These are phyloP conservation scores for Phytophthora sojae DNA, from an alignment of 352 stramenopile species.

Conservation along the genomic window DNA sequence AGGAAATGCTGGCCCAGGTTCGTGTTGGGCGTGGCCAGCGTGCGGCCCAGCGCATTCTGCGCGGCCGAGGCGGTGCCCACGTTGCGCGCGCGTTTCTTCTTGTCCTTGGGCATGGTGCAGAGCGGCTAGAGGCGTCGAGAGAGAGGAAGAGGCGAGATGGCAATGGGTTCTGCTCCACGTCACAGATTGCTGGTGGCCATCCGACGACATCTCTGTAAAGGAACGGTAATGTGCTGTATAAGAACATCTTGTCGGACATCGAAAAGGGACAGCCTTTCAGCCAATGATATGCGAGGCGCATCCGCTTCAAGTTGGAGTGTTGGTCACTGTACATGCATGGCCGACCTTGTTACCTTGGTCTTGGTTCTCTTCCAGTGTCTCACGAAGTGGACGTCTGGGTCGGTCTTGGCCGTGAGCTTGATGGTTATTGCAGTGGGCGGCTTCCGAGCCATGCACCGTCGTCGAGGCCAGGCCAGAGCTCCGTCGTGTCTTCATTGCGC, in stretches of 20 bases:
- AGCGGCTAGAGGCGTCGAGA: not conserved
- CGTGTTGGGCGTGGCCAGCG: slow-evolving; percentile 97
- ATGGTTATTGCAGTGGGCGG: no score
- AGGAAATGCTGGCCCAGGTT: slow-evolving; percentile 99
- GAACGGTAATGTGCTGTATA: not conserved
- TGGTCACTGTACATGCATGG: not conserved
- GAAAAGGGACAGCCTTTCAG: slow-evolving; percentile 2
- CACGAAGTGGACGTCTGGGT: not conserved
- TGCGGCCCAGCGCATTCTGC: slow-evolving; percentile 87
- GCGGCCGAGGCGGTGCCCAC: slow-evolving; percentile 68
- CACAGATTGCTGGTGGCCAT: slow-evolving; percentile 43
- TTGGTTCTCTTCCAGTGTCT: not conserved
- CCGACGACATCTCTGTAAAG: slow-evolving; percentile 29
- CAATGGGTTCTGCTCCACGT: slow-evolving; percentile 29
- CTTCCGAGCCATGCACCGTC: no score
- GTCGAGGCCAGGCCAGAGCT: no score
- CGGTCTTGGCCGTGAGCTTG: no score
- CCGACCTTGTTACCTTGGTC: not conserved
- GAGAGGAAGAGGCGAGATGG: slow-evolving; percentile 7
- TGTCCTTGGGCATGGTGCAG: slow-evolving; percentile 85
- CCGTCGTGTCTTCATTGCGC: no score
- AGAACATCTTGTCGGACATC: slow-evolving; percentile 1
- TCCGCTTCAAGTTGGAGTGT: slow-evolving; percentile 8
- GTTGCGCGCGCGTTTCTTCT: slow-evolving; percentile 88
- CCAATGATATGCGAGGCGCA: slow-evolving; percentile 3